Percentiles rank a stretch among this genome's conserved stretches.
phyloP scores from a whole-genome alignment of 345 rosid species.

The Orychophragmus violaceus region DNA sequence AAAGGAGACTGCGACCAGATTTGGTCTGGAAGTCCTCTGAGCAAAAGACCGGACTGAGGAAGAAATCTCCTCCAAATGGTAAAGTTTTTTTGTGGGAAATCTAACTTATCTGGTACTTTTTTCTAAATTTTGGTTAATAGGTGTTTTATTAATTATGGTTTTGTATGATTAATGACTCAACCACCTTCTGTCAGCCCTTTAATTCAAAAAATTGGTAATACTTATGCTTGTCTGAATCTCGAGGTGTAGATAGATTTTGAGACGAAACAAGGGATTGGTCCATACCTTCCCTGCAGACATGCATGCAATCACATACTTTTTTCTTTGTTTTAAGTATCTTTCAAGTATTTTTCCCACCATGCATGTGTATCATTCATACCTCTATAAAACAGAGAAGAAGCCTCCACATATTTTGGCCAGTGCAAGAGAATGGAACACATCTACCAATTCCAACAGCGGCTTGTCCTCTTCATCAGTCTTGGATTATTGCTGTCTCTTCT shows the following conservation, averaged over 20 bases:
- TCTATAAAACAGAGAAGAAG: slow-evolving; percentile 9
- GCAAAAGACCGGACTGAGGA: no score
- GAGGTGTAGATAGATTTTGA: slow-evolving; percentile 17
- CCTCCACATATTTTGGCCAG: slow-evolving; percentile 15
- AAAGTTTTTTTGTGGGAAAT: no score
- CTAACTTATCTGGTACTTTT: no score
- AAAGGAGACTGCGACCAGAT: no score
- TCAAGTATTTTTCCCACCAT: not conserved
- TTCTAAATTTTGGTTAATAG: no score
- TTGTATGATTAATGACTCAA: slow-evolving; percentile 20
- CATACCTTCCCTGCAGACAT: slow-evolving; percentile 15
- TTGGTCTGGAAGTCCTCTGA: no score
- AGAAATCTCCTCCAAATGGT: no score
- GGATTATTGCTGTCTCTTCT: slow-evolving; percentile 22
- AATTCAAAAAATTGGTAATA: not conserved
- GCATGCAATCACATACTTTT: slow-evolving; percentile 32
- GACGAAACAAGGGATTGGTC: slow-evolving; percentile 8
- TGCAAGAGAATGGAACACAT: slow-evolving; percentile 12
- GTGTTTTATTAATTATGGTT: not conserved
- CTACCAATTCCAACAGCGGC: slow-evolving; percentile 5
- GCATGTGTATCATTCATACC: slow-evolving; percentile 16
- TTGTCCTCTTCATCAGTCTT: slow-evolving; percentile 9
- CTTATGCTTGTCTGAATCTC: slow-evolving; percentile 18
- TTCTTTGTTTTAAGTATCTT: slow-evolving; percentile 2
- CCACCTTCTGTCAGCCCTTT: slow-evolving; percentile 18